These are phyloP conservation scores for Nitzschia sp. DNA, from an alignment of 108 stramenopile genomes.

Conservation along the genomic window DNA sequence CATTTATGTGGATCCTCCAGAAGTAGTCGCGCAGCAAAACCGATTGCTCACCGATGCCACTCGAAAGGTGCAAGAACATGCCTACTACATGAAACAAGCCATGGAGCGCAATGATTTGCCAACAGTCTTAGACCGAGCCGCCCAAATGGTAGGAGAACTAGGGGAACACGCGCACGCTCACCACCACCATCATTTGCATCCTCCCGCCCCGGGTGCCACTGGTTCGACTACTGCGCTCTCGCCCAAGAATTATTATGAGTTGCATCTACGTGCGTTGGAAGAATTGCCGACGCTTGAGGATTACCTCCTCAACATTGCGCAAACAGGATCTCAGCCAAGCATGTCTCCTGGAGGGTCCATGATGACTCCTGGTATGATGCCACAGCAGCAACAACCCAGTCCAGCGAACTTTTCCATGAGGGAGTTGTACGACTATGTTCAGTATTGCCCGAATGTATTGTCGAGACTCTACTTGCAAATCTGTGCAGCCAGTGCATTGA, in stretches of 20 bases:
- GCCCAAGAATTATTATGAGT: conserved; percentile 98
- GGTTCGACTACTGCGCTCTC: conserved; percentile 68
- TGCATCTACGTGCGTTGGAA: conserved; percentile 96
- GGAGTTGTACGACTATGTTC: conserved; percentile 93
- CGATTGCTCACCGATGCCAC: conserved; percentile 55
- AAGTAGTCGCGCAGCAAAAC: conserved; percentile 47
- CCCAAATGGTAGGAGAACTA: conserved; percentile 93
- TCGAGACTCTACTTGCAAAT: conserved; percentile 97
- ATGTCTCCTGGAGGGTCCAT: neutral
- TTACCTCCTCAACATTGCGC: conserved; percentile 74
- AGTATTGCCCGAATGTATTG: conserved; percentile 93
- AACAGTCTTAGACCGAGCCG: conserved; percentile 76
- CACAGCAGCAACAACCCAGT: neutral
- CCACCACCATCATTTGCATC: conserved; percentile 42
- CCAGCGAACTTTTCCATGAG: conserved; percentile 57
- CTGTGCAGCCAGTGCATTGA: conserved; percentile 93
- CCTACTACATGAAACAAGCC: conserved; percentile 79
- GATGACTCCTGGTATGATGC: neutral
- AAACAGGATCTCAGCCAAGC: neutral
- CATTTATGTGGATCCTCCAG: conserved; percentile 36
- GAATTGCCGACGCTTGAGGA: conserved; percentile 94
- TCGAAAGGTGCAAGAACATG: conserved; percentile 69
- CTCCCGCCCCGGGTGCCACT: conserved; percentile 27
- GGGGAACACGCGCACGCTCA: conserved; percentile 77
- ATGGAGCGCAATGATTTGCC: conserved; percentile 82